Percentiles rank a stretch among this genome's conserved stretches.
Evolutionary conservation across 305 asterid genomes (phyloP).

Genomic region (Solanum hybrid): DNA sequence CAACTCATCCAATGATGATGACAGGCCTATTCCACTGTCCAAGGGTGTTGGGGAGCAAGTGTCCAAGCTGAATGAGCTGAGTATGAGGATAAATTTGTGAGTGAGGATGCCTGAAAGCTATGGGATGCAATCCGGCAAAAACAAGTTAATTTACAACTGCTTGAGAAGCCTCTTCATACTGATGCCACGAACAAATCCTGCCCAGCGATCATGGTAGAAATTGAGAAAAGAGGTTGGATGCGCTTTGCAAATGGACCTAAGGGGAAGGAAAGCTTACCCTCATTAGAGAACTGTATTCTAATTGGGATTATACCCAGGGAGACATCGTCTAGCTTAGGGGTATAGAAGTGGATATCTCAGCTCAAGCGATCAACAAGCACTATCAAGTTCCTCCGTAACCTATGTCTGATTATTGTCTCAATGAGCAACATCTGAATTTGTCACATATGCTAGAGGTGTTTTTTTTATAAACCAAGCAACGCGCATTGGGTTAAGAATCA

Average conservation of each 20-base stretch:
- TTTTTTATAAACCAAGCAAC: too few species aligned
- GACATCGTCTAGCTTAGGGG: not conserved
- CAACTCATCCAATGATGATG: not conserved
- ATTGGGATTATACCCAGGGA: not conserved
- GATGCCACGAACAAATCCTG: not conserved
- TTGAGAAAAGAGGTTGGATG: not conserved
- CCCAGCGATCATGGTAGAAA: not conserved
- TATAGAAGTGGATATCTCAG: too few species aligned
- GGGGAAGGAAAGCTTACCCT: not conserved
- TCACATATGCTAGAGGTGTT: not conserved
- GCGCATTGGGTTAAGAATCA: too few species aligned
- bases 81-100: too few species aligned
- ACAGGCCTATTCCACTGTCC: not conserved
- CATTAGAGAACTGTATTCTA: not conserved
- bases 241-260: not conserved
- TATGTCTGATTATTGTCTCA: too few species aligned
- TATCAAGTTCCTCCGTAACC: too few species aligned
- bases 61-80: not conserved
- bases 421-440: too few species aligned
- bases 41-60: not conserved
- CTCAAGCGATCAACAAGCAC: too few species aligned
- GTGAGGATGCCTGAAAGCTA: too few species aligned
- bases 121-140: not conserved
- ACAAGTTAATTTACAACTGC: not conserved
- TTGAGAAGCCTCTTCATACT: not conserved